Evolutionary conservation across 179 eudicot genomes (phyloP).

Genomic region (Corrigiola litoralis): DNA sequence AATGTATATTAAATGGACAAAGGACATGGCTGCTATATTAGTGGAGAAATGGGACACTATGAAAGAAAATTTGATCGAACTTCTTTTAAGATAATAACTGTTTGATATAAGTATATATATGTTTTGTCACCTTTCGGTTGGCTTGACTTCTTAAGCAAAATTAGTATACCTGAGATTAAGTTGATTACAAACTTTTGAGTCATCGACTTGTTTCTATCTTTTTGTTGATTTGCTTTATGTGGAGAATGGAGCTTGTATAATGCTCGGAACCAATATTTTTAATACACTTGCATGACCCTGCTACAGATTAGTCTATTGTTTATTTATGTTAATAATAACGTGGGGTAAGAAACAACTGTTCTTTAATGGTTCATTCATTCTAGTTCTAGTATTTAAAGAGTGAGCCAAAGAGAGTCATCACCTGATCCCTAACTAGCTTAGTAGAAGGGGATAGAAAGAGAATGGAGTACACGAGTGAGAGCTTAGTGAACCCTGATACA

Average conservation of each 20-base stretch:
- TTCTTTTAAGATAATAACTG: not conserved
- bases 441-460: not conserved
- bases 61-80: not conserved
- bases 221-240: constrained; percentile 2
- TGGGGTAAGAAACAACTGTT: constrained; percentile 8
- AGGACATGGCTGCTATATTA: not conserved
- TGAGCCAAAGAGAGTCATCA: constrained; percentile 9
- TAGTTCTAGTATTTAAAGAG: constrained; percentile 9
- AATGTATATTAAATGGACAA: not conserved
- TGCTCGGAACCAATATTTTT: not conserved
- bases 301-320: not conserved
- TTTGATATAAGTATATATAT: not conserved
- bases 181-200: not conserved
- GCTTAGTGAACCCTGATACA: not conserved
- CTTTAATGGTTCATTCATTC: too few relatives aligned
- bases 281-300: not conserved
- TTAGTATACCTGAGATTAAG: not conserved
- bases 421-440: not conserved
- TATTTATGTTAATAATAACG: constrained; percentile 1
- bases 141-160: not conserved
- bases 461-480: not conserved
- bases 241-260: constrained; percentile 8
- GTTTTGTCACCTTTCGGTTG: not conserved
- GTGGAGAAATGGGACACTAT: not conserved
- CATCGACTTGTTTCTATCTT: not conserved